A percentile compares a stretch with the other conserved stretches of the same genome.
phyloP scores from a whole-genome alignment of 495 filamentous ascomycete species.

The Cudoniella acicularis region DNA sequence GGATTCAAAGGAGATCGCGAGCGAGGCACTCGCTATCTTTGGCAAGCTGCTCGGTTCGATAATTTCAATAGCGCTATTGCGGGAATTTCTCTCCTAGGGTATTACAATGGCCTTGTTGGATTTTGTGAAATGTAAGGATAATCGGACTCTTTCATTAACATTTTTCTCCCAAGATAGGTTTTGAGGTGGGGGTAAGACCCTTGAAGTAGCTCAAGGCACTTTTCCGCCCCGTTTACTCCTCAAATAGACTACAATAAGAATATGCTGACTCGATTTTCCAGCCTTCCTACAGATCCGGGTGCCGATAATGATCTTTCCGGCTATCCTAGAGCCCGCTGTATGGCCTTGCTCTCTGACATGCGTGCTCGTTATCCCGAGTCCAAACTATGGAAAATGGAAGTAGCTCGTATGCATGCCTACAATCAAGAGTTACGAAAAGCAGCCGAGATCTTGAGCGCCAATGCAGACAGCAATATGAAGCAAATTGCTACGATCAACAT shows the following conservation, averaged over 20 bases:
- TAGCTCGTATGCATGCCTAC: slow-evolving; percentile 73
- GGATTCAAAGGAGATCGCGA: slow-evolving; percentile 91
- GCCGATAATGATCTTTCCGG: slow-evolving; percentile 51
- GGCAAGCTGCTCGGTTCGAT: slow-evolving; percentile 82
- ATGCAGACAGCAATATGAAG: slow-evolving; percentile 68
- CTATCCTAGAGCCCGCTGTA: slow-evolving; percentile 69
- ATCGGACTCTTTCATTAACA: no score
- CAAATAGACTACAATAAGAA: no score
- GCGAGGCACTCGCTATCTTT: slow-evolving; percentile 77
- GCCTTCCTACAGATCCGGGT: slow-evolving; percentile 57
- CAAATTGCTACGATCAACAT: slow-evolving; percentile 76
- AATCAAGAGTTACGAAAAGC: slow-evolving; percentile 65
- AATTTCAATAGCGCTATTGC: slow-evolving; percentile 92
- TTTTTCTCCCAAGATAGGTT: no score
- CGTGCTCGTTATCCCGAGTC: slow-evolving; percentile 74
- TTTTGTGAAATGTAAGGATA: slow-evolving; percentile 95
- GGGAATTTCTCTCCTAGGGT: slow-evolving; percentile 73
- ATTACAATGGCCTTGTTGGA: slow-evolving; percentile 80
- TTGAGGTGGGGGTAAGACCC: no score
- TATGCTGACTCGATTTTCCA: no score
- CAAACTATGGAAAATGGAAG: slow-evolving; percentile 85
- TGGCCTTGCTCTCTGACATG: slow-evolving; percentile 68
- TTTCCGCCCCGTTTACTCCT: no score
- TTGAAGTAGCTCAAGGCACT: no score
- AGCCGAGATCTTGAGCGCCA: slow-evolving; percentile 55